phyloP scores from a whole-genome alignment of 257 asterid genomes.

The Catharanthus roseus region DNA sequence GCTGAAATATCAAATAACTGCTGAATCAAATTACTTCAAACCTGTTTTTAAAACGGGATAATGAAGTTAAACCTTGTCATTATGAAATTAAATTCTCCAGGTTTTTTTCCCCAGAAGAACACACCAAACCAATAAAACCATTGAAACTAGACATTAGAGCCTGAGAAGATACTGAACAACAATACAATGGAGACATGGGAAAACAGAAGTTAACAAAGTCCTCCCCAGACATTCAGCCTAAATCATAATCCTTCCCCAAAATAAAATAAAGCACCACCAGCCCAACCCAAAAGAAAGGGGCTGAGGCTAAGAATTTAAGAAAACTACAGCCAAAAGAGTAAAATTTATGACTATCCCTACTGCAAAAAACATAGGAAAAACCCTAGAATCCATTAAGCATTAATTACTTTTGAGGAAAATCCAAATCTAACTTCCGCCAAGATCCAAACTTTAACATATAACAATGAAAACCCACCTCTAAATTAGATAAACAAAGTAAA shows the following conservation, averaged over 20 bases:
- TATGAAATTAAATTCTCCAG: background rate
- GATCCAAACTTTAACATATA: conserved; percentile 20
- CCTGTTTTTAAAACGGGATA: background rate
- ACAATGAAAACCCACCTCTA: conserved; percentile 27
- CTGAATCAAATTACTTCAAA: background rate
- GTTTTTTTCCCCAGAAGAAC: background rate
- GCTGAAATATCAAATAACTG: background rate
- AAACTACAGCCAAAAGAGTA: background rate
- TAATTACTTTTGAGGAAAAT: conserved; percentile 10
- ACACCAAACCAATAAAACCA: background rate
- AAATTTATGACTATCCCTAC: background rate
- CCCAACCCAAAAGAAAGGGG: no score
- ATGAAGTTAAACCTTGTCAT: background rate
- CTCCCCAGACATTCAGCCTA: background rate
- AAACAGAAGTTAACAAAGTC: background rate
- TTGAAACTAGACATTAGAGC: background rate
- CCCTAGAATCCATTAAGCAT: conserved; percentile 8
- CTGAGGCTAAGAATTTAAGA: background rate
- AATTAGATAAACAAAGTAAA: conserved; percentile 11
- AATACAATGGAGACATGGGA: background rate
- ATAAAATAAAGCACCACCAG: background rate
- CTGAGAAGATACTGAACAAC: background rate
- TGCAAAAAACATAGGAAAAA: conserved; percentile 1
- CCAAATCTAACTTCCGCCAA: conserved; percentile 18
- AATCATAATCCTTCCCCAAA: conserved; percentile 13